A percentile compares a stretch with the other conserved stretches of the same genome.
Evolutionary conservation across 352 stramenopile genomes (phyloP).

Genomic region (Poterioochromonas sp.): DNA sequence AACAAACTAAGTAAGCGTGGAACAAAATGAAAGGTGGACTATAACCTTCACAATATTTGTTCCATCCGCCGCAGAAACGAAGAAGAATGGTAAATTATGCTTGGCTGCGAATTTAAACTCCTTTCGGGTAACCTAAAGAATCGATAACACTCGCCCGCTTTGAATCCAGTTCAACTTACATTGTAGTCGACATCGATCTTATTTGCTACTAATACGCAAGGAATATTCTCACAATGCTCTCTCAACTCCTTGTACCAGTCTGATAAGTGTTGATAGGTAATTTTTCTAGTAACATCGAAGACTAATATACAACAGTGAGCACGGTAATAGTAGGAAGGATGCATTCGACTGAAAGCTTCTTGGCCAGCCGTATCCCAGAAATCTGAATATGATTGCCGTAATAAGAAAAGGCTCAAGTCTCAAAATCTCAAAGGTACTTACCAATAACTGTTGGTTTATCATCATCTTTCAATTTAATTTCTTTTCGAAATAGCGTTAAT

Average conservation of each 20-base stretch:
- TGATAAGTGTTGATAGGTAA: constrained; percentile 82
- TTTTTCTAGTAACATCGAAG: constrained; percentile 88
- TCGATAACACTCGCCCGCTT: background rate
- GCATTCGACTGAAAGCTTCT: constrained; percentile 87
- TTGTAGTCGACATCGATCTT: constrained; percentile 91
- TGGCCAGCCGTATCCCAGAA: constrained; percentile 92
- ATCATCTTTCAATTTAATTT: constrained; percentile 67
- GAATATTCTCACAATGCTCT: constrained; percentile 79
- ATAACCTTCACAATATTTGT: constrained; percentile 89
- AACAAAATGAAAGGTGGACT: background rate
- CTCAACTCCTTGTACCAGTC: constrained; percentile 77
- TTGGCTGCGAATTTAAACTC: constrained; percentile 88
- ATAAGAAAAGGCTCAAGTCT: background rate
- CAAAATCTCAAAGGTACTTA: background rate
- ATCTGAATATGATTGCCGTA: constrained; percentile 49
- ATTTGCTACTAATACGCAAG: constrained; percentile 85
- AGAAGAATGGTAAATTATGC: constrained; percentile 83
- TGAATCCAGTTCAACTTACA: constrained; percentile 45
- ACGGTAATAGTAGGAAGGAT: constrained; percentile 87
- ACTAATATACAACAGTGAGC: constrained; percentile 85
- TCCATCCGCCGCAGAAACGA: constrained; percentile 82
- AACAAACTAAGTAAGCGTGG: background rate
- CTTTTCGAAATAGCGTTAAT: constrained; percentile 82
- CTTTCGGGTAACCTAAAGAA: constrained; percentile 77
- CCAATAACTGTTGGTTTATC: constrained; percentile 48